Evolutionary conservation across 2,329 filamentous ascomycete species (phyloP), one percentile per base, ranked within the genome.

Genomic region (Pseudogymnoascus sp.): DNA sequence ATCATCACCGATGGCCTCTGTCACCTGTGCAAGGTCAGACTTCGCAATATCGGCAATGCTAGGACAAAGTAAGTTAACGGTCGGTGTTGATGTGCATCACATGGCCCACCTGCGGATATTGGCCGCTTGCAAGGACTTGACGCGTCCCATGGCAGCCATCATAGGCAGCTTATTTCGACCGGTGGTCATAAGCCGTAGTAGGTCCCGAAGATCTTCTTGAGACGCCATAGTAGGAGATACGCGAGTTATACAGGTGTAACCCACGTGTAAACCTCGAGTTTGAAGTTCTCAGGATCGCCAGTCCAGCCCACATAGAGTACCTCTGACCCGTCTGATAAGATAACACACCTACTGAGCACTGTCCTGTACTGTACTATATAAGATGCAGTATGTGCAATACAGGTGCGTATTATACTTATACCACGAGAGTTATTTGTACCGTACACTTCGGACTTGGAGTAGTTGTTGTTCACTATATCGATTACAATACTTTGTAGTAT

Each of bases 181-280:
- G 56, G 80, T 78, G 3, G 82, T 87, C 67, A 87, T 75, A 62
- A 87, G 77, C 56, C 84, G 83, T 61, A 87, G 76, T 14, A 87
- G 78, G 69, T 85, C 84, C 68, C 87, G 83, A 22, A 87, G 73
- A 67, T 87, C 84, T 65, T 83, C 79, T 66, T 85, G 82, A 1
- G 80, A 77, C 6, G 82, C 78, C 83, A 85, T 85, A 7, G 26
- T 14, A 14, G n/a, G 50, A 33, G 16, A 14, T 56, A 2, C 50
- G 22, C 33, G n/a, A 16, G 16, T 4, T 56, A 8, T 56, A 22
- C 50, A 56, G 35, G 50, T 33, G 50, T 22, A 56, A 56, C 19
- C 8, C 16, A 33, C 50, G 19, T 56, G 10, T 56, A 33, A 56
- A 19, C 11, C 6, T 33, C 50, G 10, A 14, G 28, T 56, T 53